Conservation (phyloP, 225 moss, liverwort and hornwort species). For the Pseudoscleropodium purum region DNA sequence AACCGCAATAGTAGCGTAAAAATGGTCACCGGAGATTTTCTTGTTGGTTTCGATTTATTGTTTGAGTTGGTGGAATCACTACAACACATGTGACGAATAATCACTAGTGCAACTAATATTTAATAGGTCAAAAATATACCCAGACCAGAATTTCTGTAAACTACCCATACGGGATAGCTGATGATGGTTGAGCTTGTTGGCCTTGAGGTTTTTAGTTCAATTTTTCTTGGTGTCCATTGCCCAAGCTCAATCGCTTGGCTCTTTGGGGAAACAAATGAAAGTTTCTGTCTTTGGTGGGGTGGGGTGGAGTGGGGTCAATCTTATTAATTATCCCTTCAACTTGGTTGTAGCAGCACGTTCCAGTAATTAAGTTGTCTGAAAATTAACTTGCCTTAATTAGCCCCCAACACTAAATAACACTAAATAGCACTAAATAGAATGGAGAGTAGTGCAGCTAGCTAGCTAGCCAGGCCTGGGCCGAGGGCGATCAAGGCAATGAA, state of each 20-base stretch:
- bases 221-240: background rate
- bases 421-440: background rate
- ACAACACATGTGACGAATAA: background rate
- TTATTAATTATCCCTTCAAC: background rate
- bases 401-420: no score
- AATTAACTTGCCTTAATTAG: background rate
- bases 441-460: background rate
- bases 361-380: background rate
- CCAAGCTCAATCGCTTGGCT: background rate
- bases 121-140: background rate
- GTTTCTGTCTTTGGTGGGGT: background rate
- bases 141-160: background rate
- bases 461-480: background rate
- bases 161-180: background rate
- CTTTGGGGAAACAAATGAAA: background rate
- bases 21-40: background rate
- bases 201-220: background rate
- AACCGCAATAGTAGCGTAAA: background rate
- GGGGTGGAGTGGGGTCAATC: background rate
- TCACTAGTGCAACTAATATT: no score
- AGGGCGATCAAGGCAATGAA: background rate
- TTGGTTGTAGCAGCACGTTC: background rate
- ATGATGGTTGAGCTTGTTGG: background rate
- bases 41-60: background rate
- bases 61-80: background rate